Conservation (phyloP, 306 rosid genomes). For the Leucaena leucocephala region DNA sequence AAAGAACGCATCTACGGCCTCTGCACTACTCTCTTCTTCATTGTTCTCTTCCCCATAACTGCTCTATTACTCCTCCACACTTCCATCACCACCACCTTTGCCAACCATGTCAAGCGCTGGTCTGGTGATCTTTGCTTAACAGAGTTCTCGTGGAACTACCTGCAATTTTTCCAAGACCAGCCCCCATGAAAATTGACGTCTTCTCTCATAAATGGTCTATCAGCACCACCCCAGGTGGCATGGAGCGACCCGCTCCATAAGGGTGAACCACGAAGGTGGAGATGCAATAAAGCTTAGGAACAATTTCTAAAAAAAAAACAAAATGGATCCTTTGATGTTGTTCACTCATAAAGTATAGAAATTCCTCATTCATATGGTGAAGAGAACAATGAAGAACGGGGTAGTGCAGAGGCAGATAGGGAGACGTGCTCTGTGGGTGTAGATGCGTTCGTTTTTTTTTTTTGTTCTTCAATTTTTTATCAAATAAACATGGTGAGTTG, state of each 20-base stretch:
- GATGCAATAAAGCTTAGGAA: conserved; percentile 91
- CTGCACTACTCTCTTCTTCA: conserved; percentile 70
- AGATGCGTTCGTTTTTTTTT: too few relatives aligned
- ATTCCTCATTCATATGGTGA: conserved; percentile 54
- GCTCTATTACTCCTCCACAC: conserved; percentile 66
- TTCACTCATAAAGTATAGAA: conserved; percentile 94
- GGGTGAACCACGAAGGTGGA: conserved; percentile 87
- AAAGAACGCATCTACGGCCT: conserved; percentile 36
- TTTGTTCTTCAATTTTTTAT: too few relatives aligned
- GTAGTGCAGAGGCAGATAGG: too few relatives aligned
- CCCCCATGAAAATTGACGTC: conserved; percentile 76
- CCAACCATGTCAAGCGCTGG: conserved; percentile 51
- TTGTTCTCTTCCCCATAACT: conserved; percentile 76
- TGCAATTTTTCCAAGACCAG: conserved; percentile 42
- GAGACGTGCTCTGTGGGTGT: too few relatives aligned
- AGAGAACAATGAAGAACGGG: too few relatives aligned
- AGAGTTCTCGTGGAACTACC: conserved; percentile 83
- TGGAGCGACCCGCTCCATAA: conserved; percentile 98
- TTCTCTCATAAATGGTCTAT: conserved; percentile 95
- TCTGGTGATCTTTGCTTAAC: conserved; percentile 78
- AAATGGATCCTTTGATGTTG: conserved; percentile 66
- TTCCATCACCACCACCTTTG: conserved; percentile 56
- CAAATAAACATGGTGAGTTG: too few relatives aligned
- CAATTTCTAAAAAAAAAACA: conserved; percentile 63
- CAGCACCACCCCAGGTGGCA: conserved; percentile 84